Conservation (phyloP, 2,329 filamentous ascomycete genomes). For the Pseudovirgaria hyperparasitica region DNA sequence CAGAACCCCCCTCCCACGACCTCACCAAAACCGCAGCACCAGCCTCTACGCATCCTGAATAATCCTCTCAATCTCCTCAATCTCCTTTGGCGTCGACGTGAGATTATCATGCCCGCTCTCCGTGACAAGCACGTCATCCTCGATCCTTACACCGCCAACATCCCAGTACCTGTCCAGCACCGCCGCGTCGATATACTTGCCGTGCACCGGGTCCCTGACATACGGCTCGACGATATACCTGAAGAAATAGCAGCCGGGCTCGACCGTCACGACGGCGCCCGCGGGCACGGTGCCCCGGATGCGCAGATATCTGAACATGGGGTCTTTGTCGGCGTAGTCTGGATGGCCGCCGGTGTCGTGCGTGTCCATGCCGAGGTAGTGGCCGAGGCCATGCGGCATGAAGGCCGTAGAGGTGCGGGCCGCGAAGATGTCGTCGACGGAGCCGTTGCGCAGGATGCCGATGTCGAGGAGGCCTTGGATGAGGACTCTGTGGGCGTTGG, state of each 20-base stretch:
- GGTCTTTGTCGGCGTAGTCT: slow-evolving; percentile 54
- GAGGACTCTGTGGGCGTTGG: slow-evolving; percentile 66
- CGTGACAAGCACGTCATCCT: slow-evolving; percentile 79
- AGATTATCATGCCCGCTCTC: slow-evolving; percentile 70
- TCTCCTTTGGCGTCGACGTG: slow-evolving; percentile 64
- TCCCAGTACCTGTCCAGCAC: slow-evolving; percentile 57
- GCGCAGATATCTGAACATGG: slow-evolving; percentile 76
- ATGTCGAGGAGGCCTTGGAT: slow-evolving; percentile 66
- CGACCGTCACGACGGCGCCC: slow-evolving; percentile 80
- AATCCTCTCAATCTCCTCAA: slow-evolving; percentile 52
- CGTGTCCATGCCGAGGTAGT: slow-evolving; percentile 41
- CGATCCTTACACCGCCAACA: slow-evolving; percentile 83
- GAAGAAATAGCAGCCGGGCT: slow-evolving; percentile 79
- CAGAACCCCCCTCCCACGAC: too few species aligned
- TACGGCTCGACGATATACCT: slow-evolving; percentile 59
- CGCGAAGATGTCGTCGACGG: slow-evolving; percentile 36
- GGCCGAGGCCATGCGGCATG: slow-evolving; percentile 38
- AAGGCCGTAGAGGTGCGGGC: slow-evolving; percentile 34
- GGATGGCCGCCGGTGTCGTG: slow-evolving; percentile 37
- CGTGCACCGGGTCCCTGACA: slow-evolving; percentile 48
- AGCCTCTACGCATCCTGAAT: slow-evolving; percentile 31
- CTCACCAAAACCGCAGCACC: too few species aligned
- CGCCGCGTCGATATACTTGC: slow-evolving; percentile 50
- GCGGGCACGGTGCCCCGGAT: slow-evolving; percentile 64
- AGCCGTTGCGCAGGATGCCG: slow-evolving; percentile 56